These are phyloP conservation scores for Ogataea angusta DNA, from an alignment of 805 yeast species.

Conservation along the genomic window DNA sequence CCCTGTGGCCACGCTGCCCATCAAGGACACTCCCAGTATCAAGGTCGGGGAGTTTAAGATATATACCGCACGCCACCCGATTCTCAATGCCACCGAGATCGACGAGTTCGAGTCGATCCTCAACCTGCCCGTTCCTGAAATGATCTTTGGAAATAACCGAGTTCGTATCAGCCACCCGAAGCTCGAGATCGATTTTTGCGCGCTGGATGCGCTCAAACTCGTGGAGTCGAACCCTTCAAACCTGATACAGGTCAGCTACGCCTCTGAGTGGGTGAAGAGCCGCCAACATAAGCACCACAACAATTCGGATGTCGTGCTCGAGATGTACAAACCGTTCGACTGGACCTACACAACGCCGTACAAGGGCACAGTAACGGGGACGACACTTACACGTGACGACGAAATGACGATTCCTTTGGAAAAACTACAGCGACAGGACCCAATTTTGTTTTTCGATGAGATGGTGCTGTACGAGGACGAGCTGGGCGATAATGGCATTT, in stretches of 20 bases:
- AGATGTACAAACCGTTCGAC: conserved; percentile 80
- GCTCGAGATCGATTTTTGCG: conserved; percentile 59
- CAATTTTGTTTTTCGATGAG: conserved; percentile 86
- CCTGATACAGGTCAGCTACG: conserved; percentile 72
- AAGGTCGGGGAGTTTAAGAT: conserved; percentile 73
- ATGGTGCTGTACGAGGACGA: conserved; percentile 91
- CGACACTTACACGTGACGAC: conserved; percentile 26
- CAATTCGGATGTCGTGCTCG: conserved; percentile 39
- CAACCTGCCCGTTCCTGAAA: conserved; percentile 88
- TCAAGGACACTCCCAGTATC: conserved; percentile 66
- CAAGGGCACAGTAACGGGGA: conserved; percentile 49
- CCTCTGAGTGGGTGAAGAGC: conserved; percentile 71
- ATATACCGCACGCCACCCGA: conserved; percentile 70
- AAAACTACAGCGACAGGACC: conserved; percentile 66
- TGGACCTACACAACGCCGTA: conserved; percentile 93
- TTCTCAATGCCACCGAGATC: conserved; percentile 68
- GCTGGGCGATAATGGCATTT: conserved; percentile 91
- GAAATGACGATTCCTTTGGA: conserved; percentile 58
- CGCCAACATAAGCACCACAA: conserved; percentile 34
- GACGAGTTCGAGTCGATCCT: conserved; percentile 61
- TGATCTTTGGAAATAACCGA: conserved; percentile 88
- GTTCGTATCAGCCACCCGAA: conserved; percentile 40
- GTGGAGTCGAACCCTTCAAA: conserved; percentile 47
- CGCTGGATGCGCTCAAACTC: conserved; percentile 67
- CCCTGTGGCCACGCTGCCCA: conserved; percentile 63